phyloP scores from a whole-genome alignment of 2,329 filamentous ascomycete genomes.

The Fusarium fujikuroi region DNA sequence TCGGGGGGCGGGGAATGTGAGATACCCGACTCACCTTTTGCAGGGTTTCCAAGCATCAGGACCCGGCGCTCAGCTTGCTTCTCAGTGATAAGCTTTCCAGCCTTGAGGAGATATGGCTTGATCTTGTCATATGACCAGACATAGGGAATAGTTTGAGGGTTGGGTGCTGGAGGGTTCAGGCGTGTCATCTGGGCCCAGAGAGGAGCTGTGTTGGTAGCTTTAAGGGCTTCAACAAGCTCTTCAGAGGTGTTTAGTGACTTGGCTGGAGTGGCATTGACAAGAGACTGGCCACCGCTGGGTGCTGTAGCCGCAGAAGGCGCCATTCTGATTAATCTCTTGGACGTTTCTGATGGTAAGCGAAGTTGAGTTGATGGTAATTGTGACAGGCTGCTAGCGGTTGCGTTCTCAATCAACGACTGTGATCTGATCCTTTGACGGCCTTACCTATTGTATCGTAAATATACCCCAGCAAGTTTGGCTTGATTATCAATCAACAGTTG shows the following conservation, averaged over 20 bases:
- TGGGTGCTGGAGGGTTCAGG: constrained; percentile 58
- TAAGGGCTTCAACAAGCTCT: not conserved
- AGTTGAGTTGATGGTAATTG: not conserved
- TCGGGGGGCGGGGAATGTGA: fast-evolving
- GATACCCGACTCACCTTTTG: constrained; percentile 51
- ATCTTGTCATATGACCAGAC: constrained; percentile 52
- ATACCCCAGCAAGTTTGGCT: fast-evolving
- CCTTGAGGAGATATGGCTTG: constrained; percentile 47
- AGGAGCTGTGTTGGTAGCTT: constrained; percentile 42
- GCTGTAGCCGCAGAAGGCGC: not conserved
- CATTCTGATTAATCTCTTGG: not conserved
- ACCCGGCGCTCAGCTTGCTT: constrained; percentile 55
- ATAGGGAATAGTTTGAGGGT: constrained; percentile 53
- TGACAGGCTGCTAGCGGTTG: fast-evolving
- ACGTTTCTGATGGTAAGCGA: not conserved
- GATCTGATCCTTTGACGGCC: not conserved
- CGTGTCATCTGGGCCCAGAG: constrained; percentile 60
- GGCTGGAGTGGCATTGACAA: not conserved
- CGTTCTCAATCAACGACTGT: not conserved
- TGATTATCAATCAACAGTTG: not conserved
- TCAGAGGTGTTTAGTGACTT: not conserved
- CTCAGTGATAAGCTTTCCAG: constrained; percentile 50
- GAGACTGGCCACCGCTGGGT: fast-evolving
- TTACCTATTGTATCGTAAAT: not conserved
- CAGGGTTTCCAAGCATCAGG: constrained; percentile 54